Conservation (phyloP, 441 rosid genomes). For the Populus hybrid region DNA sequence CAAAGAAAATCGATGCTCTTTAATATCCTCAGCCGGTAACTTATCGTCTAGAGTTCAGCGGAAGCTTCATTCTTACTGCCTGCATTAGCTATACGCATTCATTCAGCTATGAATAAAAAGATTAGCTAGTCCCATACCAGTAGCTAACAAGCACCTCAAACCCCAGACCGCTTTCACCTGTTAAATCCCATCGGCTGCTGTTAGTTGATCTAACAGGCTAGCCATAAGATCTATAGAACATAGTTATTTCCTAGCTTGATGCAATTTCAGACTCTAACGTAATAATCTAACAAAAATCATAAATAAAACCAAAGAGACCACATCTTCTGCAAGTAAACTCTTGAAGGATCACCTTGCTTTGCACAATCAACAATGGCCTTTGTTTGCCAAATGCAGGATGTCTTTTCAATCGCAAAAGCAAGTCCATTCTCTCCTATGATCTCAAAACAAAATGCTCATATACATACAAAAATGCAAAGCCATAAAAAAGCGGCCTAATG, state of each 20-base stretch:
- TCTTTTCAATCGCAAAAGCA: background rate
- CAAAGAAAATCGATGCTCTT: background rate
- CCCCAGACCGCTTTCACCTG: too few relatives aligned
- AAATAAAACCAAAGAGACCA: background rate
- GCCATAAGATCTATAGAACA: too few relatives aligned
- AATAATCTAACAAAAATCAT: background rate
- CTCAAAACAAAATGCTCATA: slow-evolving; percentile 7
- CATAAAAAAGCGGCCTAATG: slow-evolving; percentile 15
- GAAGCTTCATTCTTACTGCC: too few relatives aligned
- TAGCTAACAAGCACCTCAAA: background rate
- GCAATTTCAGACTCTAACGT: too few relatives aligned
- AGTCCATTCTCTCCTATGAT: background rate
- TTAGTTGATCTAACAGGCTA: background rate
- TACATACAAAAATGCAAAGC: slow-evolving; percentile 25
- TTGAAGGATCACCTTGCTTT: background rate
- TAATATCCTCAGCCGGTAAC: too few relatives aligned
- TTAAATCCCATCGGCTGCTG: background rate
- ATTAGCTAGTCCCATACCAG: background rate
- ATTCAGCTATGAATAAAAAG: background rate
- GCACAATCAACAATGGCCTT: too few relatives aligned
- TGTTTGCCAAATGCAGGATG: too few relatives aligned
- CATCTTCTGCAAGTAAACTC: background rate
- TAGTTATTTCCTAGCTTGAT: too few relatives aligned
- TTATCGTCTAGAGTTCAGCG: too few relatives aligned
- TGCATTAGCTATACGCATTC: background rate